Base-by-base conservation (phyloP, 257 asterid species). In the Lantana camara region DNA sequence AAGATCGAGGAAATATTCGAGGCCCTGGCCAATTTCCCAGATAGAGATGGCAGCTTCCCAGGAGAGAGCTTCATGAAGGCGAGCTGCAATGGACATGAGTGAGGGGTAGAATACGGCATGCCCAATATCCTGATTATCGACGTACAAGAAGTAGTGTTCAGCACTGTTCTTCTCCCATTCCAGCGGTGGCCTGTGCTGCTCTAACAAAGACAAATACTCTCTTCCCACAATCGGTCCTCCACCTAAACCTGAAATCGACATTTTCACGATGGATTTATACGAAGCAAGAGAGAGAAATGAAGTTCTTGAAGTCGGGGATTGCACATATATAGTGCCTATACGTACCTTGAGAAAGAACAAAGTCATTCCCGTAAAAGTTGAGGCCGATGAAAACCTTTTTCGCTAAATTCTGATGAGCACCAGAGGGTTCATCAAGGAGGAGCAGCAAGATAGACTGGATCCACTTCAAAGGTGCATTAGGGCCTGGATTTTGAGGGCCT, bases 11-110 rank as follows among this genome's bases (percentile, higher is more conserved):
- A 85, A 90, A 50, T 80, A 88, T 49, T 90, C 95, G 66, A 90
- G 76, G 50, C 97, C 97, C 86, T 93, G 97, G 30, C 96, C 99
- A 4, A 90, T 85, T 80, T 93, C 99, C 99, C 99, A 93, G 53
- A 93, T 83, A 54, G 99, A 83, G 76, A 93, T 78, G 52, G 95
- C 95, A 9, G 95, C 97, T 8, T 83, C 81, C 97, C 95, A 84
- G 4, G 85, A 79, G 55, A 66, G 80, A 61, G 99, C 97, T 73
- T 81, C 95, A 76, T 85, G 79, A 9, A 90, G 88, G 41, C 99
- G 83, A 55, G 60, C 30, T 9, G 88, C 76, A 9, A 90, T 82
- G 7, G 99, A 93, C 88, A 75, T 74, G 17, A 64, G 78, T 0
- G 99, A 61, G 4, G 96, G 99, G 80, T 84, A 93, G 85, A 93